Conservation (phyloP, 805 yeast genomes). For the Saturnispora besseyi region DNA sequence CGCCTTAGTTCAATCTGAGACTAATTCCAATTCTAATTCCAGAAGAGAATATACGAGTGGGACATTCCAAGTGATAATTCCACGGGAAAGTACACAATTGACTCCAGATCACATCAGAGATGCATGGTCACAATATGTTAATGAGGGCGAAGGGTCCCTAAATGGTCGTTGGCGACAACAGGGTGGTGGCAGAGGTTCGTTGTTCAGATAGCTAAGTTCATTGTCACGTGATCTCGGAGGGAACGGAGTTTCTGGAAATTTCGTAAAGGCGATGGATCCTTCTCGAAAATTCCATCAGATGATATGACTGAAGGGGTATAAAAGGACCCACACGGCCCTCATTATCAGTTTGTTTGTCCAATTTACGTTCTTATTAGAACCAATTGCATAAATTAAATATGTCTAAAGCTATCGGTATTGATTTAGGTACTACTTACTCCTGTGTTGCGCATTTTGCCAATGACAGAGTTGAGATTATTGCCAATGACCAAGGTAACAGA, state of each 20-base stretch:
- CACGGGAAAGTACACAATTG: conserved; percentile 44
- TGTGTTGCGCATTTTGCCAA: conserved; percentile 92
- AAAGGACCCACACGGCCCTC: neutral
- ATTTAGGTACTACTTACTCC: conserved; percentile 83
- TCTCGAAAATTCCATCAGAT: neutral
- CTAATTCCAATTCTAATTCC: conserved; percentile 1
- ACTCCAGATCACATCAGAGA: conserved; percentile 80
- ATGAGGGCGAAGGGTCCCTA: conserved; percentile 58
- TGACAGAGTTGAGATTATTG: conserved; percentile 88
- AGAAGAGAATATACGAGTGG: conserved; percentile 12
- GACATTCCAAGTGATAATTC: conserved; percentile 17
- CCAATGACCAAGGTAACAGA: conserved; percentile 98
- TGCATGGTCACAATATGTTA: conserved; percentile 72
- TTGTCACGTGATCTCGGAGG: neutral
- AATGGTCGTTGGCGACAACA: conserved; percentile 58
- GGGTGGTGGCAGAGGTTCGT: conserved; percentile 61
- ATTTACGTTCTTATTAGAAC: neutral
- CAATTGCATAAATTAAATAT: conserved; percentile 11
- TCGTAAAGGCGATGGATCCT: neutral
- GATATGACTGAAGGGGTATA: neutral
- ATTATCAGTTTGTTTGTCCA: no score
- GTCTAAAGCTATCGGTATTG: conserved; percentile 55
- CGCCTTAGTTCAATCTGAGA: conserved; percentile 6
- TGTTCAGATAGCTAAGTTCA: conserved; percentile 43
- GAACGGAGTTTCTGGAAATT: conserved; percentile 5